Evolutionary conservation across 352 stramenopile genomes (phyloP).

Genomic region (Globisporangium viniferum): DNA sequence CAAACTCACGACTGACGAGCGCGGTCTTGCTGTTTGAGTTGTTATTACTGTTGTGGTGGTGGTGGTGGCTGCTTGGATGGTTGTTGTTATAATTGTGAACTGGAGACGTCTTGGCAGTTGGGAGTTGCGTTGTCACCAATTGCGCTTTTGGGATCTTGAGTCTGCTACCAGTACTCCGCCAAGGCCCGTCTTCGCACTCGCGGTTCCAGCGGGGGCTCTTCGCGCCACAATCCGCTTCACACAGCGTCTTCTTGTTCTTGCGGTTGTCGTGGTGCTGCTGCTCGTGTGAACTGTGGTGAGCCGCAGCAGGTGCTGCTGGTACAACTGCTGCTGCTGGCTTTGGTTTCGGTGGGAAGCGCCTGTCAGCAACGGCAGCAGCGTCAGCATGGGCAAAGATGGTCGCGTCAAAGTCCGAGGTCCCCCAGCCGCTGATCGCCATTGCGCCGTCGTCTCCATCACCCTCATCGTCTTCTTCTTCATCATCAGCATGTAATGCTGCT

Average conservation of each 20-base stretch:
- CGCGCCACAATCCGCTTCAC: too few relatives aligned
- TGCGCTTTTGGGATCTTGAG: neutral
- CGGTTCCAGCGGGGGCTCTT: too few relatives aligned
- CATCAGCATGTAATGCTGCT: neutral
- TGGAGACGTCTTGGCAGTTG: neutral
- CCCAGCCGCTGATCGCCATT: constrained; percentile 24
- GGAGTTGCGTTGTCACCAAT: neutral
- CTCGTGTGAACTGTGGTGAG: neutral
- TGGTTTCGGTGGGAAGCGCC: neutral
- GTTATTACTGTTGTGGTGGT: neutral
- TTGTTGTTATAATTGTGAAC: neutral
- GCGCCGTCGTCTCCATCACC: too few relatives aligned
- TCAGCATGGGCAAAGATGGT: neutral
- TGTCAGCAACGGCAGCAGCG: too few relatives aligned
- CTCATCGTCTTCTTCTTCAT: too few relatives aligned
- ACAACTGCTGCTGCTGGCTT: neutral
- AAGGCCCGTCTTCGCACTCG: too few relatives aligned
- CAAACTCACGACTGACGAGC: neutral
- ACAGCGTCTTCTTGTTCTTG: neutral
- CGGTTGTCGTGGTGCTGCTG: neutral
- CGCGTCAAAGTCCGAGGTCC: constrained; percentile 21
- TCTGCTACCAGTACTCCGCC: neutral
- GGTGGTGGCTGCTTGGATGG: neutral
- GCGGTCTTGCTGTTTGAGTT: neutral
- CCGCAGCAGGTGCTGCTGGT: neutral